Evolutionary conservation across 2,329 filamentous ascomycete species (phyloP), one percentile per base, ranked within the genome.

Genomic region (Talaromyces verruculosus): DNA sequence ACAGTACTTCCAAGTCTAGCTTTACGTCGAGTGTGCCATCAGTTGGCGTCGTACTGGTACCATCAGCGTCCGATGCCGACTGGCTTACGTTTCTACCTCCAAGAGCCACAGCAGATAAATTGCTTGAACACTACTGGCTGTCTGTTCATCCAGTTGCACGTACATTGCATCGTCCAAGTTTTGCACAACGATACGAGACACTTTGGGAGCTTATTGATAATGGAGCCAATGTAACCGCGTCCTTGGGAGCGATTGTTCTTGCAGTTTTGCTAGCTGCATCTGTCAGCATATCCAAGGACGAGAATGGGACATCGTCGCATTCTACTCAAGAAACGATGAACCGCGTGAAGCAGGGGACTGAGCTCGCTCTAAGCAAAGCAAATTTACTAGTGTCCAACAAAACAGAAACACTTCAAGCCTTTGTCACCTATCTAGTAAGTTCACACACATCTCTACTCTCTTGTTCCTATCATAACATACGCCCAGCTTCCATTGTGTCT

Each of bases 331-430:
- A 49, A 49, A 49, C 19, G 45, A 49, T 22, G 45, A 15, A 3
- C 4, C 87, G 84, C 57, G 84, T 91, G 65, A 87, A 88, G 71
- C 79, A 87, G 55, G 89, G 85, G 1, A 86, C 88, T 5, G 91
- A 93, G 76, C 83, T 84, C 30, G 86, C 89, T 2, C 78, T 93
- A 37, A 84, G 84, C 47, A 87, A 87, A 72, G 89, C 90, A 3
- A 88, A 90, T 72, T 90, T 92, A 65, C 76, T 92, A 39, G 82
- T 88, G 37, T 91, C 89, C 0, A 91, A 86, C 0, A 89, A 87
- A 69, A 78, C 91, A 17, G 88, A 92, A 74, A 90, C 88, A 0
- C 80, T 93, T 71, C 90, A 93, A 74, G 89, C 88, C 0, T 89
- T 92, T 70, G 86, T 92, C 39, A 89, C 91, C 81, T 92, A 92